Evolutionary conservation across 306 rosid species (phyloP).

Genomic region (Vachellia pachyceras): DNA sequence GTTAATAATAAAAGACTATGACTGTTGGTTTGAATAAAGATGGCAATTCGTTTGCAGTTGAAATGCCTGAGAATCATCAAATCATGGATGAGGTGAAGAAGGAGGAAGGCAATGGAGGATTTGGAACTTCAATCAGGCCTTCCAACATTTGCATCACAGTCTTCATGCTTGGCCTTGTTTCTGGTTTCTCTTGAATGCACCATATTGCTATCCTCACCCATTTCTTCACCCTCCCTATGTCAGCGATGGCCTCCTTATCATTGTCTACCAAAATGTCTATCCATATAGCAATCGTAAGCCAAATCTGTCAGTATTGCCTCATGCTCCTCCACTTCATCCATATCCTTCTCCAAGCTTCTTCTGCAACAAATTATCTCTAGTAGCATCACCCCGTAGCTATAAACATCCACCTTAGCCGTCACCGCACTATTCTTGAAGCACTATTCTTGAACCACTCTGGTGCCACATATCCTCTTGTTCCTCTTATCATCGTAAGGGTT

Average conservation of each 20-base stretch:
- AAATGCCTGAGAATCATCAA: background rate
- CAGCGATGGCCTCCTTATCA: constrained; percentile 46
- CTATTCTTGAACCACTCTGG: constrained; percentile 65
- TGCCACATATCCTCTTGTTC: constrained; percentile 58
- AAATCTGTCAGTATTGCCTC: constrained; percentile 37
- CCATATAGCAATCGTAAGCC: constrained; percentile 50
- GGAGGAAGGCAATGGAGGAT: constrained; percentile 47
- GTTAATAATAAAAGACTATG: no score
- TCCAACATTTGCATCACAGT: constrained; percentile 50
- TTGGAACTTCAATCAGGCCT: constrained; percentile 46
- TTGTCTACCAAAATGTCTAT: constrained; percentile 42
- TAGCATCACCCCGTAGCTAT: constrained; percentile 54
- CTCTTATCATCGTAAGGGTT: constrained; percentile 52
- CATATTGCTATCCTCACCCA: constrained; percentile 54
- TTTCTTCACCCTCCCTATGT: constrained; percentile 31
- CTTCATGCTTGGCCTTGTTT: constrained; percentile 53
- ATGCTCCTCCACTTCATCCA: constrained; percentile 21
- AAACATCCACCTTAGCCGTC: constrained; percentile 56
- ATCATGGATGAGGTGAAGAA: background rate
- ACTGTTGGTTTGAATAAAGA: background rate
- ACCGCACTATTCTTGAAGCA: constrained; percentile 54
- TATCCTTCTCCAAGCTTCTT: constrained; percentile 45
- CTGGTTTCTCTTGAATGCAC: constrained; percentile 56
- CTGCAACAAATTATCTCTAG: constrained; percentile 51
- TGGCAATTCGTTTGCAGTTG: background rate